phyloP scores from a whole-genome alignment of 768 basidiomycete genomes.

The Dentipellis sp. region DNA sequence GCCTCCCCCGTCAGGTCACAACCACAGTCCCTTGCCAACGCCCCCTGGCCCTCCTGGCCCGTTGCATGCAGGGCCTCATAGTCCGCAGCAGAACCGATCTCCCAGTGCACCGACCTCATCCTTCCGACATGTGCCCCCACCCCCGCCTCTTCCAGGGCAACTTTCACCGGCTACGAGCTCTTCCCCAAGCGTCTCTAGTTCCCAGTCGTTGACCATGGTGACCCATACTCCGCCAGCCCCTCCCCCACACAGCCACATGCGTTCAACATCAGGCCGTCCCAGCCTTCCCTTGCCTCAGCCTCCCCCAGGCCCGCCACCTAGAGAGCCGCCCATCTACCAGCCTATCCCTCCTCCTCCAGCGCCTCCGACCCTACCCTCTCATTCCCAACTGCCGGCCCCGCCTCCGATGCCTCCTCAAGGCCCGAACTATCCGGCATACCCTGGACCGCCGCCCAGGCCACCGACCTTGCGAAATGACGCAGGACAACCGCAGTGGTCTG shows the following conservation, averaged over 20 bases:
- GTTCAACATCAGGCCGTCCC: constrained; percentile 30
- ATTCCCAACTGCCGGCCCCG: constrained; percentile 11
- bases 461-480: constrained; percentile 12
- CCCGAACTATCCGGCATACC: constrained; percentile 15
- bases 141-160: constrained; percentile 7
- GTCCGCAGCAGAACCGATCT: background rate
- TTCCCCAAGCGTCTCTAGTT: constrained; percentile 2
- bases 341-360: constrained; percentile 20
- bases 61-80: constrained; percentile 9
- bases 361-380: constrained; percentile 24
- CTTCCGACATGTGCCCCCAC: constrained; percentile 7
- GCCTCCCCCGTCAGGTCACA: background rate
- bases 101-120: constrained; percentile 4
- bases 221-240: constrained; percentile 7
- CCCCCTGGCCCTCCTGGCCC: constrained; percentile 16
- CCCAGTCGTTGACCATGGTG: constrained; percentile 9
- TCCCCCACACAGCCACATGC: constrained; percentile 2
- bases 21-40: constrained; percentile 11
- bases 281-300: constrained; percentile 38
- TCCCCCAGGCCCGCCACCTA: constrained; percentile 34
- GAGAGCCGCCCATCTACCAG: constrained; percentile 28
- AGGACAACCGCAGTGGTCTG: constrained; percentile 9
- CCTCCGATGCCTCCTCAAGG: constrained; percentile 9
- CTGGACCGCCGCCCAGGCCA: constrained; percentile 22
- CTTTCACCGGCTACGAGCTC: constrained; percentile 7